Conservation (phyloP, 164 flowering plant genomes). For the Vitis rotundifolia region DNA sequence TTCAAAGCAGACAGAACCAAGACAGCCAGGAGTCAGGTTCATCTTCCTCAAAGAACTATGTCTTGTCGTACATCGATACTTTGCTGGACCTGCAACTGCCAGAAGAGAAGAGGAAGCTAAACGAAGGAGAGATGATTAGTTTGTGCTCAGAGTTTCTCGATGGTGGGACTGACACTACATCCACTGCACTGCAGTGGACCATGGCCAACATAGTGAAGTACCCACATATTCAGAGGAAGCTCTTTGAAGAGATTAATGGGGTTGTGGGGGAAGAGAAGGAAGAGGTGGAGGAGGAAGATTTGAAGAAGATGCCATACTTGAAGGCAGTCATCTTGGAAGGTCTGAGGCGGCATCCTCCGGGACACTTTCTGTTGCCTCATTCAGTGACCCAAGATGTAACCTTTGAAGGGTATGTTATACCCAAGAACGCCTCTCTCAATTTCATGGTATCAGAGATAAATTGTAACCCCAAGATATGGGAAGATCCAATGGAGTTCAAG, state of each 20-base stretch:
- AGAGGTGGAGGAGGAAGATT: too few relatives aligned
- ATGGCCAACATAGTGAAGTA: constrained; percentile 20
- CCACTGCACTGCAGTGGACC: constrained; percentile 19
- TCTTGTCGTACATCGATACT: constrained; percentile 27
- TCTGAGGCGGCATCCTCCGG: too few relatives aligned
- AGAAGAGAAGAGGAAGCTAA: constrained; percentile 12
- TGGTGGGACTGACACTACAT: constrained; percentile 20
- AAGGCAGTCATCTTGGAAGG: too few relatives aligned
- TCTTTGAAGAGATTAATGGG: constrained; percentile 9
- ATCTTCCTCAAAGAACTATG: too few relatives aligned
- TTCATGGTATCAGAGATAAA: constrained; percentile 28
- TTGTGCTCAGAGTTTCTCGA: constrained; percentile 16
- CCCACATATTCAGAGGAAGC: constrained; percentile 17
- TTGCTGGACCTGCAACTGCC: constrained; percentile 26
- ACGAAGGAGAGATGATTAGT: constrained; percentile 12
- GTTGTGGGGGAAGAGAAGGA: not conserved
- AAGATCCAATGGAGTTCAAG: constrained; percentile 25
- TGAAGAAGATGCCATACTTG: too few relatives aligned
- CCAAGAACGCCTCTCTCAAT: constrained; percentile 17
- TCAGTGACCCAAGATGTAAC: constrained; percentile 8
- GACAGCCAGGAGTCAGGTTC: too few relatives aligned
- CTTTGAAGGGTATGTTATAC: constrained; percentile 17
- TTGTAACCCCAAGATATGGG: constrained; percentile 14
- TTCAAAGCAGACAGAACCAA: not conserved
- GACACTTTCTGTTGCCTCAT: not conserved